Percentiles rank a stretch among this genome's conserved stretches.
Evolutionary conservation across 306 rosid species (phyloP).

Genomic region (Lablab purpureus): DNA sequence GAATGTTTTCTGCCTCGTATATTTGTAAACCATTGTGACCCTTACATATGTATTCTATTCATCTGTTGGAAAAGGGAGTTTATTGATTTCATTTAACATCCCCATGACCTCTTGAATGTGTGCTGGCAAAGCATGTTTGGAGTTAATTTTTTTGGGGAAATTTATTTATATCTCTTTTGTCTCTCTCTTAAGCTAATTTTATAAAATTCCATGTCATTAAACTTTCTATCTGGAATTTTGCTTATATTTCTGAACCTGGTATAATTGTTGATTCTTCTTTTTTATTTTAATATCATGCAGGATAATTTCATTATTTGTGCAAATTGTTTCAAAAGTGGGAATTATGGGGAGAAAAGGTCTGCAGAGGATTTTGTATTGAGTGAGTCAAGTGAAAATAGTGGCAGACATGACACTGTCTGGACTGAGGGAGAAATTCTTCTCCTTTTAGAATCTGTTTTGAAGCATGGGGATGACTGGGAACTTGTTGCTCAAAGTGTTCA

Average conservation of each 20-base stretch:
- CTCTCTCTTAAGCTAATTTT: background rate
- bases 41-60: too few species aligned
- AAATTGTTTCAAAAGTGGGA: conserved; percentile 74
- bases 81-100: background rate
- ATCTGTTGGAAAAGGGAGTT: background rate
- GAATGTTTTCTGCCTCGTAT: background rate
- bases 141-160: background rate
- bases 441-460: conserved; percentile 91
- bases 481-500: conserved; percentile 80
- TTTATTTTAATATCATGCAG: conserved; percentile 53
- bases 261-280: conserved; percentile 25
- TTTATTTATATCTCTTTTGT: background rate
- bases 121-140: background rate
- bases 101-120: background rate
- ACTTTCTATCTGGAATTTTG: conserved; percentile 19
- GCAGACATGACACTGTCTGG: conserved; percentile 64
- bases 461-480: conserved; percentile 98
- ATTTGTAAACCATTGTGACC: background rate
- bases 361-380: conserved; percentile 63
- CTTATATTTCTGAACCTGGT: conserved; percentile 1
- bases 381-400: conserved; percentile 56
- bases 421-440: conserved; percentile 87
- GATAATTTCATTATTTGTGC: conserved; percentile 64
- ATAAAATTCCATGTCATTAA: conserved; percentile 6
- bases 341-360: conserved; percentile 74